Evolutionary conservation across 78 protist species (phyloP), one percentile per base, ranked within the genome.

Genomic region (Polysphondylium violaceum): DNA sequence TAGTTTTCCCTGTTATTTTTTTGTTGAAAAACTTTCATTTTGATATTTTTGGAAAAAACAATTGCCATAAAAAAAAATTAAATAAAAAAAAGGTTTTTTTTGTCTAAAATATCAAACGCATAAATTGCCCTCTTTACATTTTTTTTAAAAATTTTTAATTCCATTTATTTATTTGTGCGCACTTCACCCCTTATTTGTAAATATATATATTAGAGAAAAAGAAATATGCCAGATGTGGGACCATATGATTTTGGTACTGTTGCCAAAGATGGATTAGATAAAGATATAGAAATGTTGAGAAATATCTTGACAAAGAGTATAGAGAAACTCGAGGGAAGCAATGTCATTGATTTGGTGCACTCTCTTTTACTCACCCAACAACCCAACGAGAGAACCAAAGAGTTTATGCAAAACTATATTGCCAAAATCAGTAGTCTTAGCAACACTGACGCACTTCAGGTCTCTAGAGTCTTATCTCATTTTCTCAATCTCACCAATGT

Each of bases 401-500:
- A 51, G 11, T 67, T 58, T 3, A 60, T 83, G n/a, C 74, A 71
- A 0, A 17, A 56, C 12, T 83, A 56, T 43, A 14, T 19, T 1
- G 47, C 56, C 23, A 83, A 71, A 61, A 59, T 83, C 0, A 25
- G 41, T 1, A n/a, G 68, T 17, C 35, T 83, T 1, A 31, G 55
- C 19, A 87, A 73, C 33, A 41, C 31, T 19, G 72, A 73, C 17
- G 21, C 76, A 72, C 72, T 81, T 14, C 23, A 47, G n/a, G 50
- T 91, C 61, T 85, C 95, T 11, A 65, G 95, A 67, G 81, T 63
- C 12, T 64, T 92, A 14, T 31, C 63, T 17, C 87, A 85, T 6
- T 65, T 68, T 27, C 36, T 92, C 23, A 68, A 83, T 35, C 43
- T 92, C 4, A 79, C 85, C 1, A 86, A 86, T 29, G 74, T 85